These are phyloP conservation scores for Coffea canephora DNA, from an alignment of 257 asterid species.

Conservation along the genomic window DNA sequence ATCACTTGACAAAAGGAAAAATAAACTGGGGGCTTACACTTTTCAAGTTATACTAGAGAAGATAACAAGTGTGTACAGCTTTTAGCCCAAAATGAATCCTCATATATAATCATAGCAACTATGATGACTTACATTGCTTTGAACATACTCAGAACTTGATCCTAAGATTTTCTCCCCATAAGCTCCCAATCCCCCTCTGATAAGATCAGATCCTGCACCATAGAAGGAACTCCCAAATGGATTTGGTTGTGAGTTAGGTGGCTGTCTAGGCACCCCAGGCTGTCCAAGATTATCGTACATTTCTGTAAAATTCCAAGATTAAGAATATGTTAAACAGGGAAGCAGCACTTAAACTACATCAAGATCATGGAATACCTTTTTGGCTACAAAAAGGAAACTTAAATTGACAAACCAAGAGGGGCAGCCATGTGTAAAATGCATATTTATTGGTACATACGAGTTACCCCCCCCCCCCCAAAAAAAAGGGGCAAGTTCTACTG, in stretches of 20 bases:
- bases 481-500: no score
- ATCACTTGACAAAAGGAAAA: neutral
- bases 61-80: neutral
- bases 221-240: slow-evolving; percentile 35
- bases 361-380: neutral
- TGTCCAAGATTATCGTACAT: slow-evolving; percentile 36
- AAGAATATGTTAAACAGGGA: neutral
- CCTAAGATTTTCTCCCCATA: slow-evolving; percentile 36
- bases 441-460: neutral
- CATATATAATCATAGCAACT: neutral
- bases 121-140: slow-evolving; percentile 33
- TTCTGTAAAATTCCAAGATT: slow-evolving; percentile 17
- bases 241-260: slow-evolving; percentile 26
- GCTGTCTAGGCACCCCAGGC: slow-evolving; percentile 28
- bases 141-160: slow-evolving; percentile 39
- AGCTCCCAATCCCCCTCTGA: slow-evolving; percentile 39
- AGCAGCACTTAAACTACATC: neutral
- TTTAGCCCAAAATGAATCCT: neutral
- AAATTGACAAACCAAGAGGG: neutral
- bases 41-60: neutral
- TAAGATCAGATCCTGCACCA: slow-evolving; percentile 39
- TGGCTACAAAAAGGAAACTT: neutral
- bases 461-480: neutral
- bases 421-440: neutral
- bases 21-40: neutral